Evolutionary conservation across 768 basidiomycete genomes (phyloP).

Genomic region (Crepidotus variabilis): DNA sequence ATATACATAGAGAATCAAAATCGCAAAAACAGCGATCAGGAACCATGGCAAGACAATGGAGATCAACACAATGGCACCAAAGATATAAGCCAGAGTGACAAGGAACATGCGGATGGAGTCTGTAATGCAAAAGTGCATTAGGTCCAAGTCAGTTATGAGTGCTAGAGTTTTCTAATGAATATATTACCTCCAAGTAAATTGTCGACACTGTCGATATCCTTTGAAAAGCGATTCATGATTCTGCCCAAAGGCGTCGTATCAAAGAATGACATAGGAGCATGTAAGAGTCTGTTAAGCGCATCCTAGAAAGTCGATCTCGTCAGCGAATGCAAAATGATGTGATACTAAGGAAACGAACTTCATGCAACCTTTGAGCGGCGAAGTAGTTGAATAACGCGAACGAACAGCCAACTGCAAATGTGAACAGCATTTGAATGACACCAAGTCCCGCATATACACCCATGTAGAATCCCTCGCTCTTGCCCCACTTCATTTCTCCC

Average conservation of each 20-base stretch:
- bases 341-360: not conserved
- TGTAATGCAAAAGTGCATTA: not conserved
- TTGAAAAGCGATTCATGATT: constrained; percentile 59
- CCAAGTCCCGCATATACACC: not conserved
- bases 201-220: constrained; percentile 55
- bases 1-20: constrained; percentile 60
- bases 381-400: constrained; percentile 42
- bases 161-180: constrained; percentile 54
- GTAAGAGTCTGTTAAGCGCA: constrained; percentile 54
- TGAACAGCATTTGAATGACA: not conserved
- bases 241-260: constrained; percentile 69
- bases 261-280: constrained; percentile 76
- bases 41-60: not conserved
- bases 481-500: not conserved
- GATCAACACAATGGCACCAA: not conserved
- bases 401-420: not conserved
- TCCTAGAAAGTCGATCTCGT: constrained; percentile 20
- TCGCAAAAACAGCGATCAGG: constrained; percentile 53
- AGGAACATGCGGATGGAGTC: not conserved
- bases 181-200: constrained; percentile 11
- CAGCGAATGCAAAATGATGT: not conserved
- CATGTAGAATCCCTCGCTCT: not conserved
- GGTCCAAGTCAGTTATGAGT: constrained; percentile 53
- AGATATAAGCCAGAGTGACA: not conserved
- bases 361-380: constrained; percentile 61